Evolutionary conservation across 176 grass and related monocot genomes (phyloP).

Genomic region (Bonia amplexicaulis): DNA sequence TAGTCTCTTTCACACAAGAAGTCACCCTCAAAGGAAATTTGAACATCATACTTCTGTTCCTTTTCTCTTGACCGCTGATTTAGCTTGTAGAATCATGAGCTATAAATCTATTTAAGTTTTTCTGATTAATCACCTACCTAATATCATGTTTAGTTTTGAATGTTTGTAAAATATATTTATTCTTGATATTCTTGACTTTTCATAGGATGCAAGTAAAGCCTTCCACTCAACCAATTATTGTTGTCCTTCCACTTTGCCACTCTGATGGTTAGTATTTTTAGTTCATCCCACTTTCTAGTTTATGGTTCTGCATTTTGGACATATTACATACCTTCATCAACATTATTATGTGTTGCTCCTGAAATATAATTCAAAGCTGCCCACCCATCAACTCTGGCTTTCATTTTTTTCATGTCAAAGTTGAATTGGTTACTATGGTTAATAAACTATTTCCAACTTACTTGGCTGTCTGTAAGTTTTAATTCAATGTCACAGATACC

Average conservation of each 20-base stretch:
- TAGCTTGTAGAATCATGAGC: neutral
- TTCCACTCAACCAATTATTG: constrained; percentile 78
- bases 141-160: neutral
- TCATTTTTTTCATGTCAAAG: neutral
- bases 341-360: neutral
- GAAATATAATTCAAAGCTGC: neutral
- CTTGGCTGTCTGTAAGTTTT: neutral
- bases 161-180: neutral
- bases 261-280: constrained; percentile 62
- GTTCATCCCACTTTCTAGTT: neutral
- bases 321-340: neutral
- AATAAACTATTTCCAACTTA: neutral
- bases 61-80: neutral
- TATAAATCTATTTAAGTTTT: neutral
- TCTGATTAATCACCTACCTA: neutral
- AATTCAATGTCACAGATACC: constrained; percentile 58
- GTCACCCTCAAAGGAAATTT: neutral
- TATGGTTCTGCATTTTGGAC: neutral
- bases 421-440: neutral
- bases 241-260: constrained; percentile 84
- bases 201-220: constrained; percentile 93
- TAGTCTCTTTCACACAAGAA: neutral
- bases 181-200: neutral
- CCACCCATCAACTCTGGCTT: neutral
- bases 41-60: neutral